Conservation (phyloP, 169 alveolate species). For the Babesia divergens region DNA sequence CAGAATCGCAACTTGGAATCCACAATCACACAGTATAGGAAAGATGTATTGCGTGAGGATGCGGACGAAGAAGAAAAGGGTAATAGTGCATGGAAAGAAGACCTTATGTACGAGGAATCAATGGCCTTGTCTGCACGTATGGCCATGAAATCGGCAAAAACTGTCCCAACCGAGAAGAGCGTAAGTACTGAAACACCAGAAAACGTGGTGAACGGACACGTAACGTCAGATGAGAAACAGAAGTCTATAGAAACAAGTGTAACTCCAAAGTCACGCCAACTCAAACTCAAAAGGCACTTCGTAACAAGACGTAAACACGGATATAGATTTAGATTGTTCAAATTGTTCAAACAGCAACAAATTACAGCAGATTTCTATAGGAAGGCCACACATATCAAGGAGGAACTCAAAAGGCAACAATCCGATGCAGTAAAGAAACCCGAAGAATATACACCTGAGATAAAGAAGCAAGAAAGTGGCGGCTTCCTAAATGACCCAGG, state of each 20-base stretch:
- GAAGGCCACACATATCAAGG: constrained; percentile 10
- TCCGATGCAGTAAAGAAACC: neutral
- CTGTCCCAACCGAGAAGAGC: too few species aligned
- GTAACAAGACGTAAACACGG: constrained; percentile 6
- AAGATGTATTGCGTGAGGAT: constrained; percentile 10
- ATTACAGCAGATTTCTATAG: neutral
- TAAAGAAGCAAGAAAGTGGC: neutral
- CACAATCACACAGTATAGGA: constrained; percentile 8
- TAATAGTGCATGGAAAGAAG: neutral
- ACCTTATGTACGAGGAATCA: too few species aligned
- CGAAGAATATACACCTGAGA: neutral
- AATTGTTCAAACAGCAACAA: neutral
- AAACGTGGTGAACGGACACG: too few species aligned
- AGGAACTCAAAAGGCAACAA: neutral
- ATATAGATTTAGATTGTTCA: neutral
- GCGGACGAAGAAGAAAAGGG: constrained; percentile 4
- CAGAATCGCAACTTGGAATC: constrained; percentile 18
- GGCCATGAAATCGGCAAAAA: too few species aligned
- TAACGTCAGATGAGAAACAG: too few species aligned
- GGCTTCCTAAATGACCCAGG: neutral
- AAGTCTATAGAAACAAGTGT: too few species aligned
- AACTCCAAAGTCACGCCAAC: too few species aligned
- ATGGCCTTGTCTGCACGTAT: too few species aligned
- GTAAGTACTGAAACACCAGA: too few species aligned
- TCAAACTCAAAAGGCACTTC: neutral